Percentiles rank a stretch among this genome's conserved stretches.
Conservation (phyloP, 2,329 filamentous ascomycete genomes). For the Davidsoniella eucalypti region DNA sequence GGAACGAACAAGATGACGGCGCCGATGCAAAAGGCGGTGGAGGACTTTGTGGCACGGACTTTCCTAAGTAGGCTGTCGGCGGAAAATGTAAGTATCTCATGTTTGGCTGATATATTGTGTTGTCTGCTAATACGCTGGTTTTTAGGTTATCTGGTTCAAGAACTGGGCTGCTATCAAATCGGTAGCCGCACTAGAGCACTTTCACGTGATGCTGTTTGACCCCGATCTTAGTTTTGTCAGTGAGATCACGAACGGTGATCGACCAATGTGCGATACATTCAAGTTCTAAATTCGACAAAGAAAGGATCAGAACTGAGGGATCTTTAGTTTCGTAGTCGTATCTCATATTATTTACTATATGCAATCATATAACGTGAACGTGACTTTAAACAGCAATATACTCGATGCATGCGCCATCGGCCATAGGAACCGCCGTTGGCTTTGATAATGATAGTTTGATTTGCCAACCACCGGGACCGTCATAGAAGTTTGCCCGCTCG, state of each 20-base stretch:
- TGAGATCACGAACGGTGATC: slow-evolving; percentile 57
- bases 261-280: slow-evolving; percentile 40
- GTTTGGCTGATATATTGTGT: not conserved
- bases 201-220: slow-evolving; percentile 81
- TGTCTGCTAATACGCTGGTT: not conserved
- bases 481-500: not conserved
- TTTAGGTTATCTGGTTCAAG: slow-evolving; percentile 30
- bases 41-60: slow-evolving; percentile 49
- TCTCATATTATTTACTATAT: no score
- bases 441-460: slow-evolving; percentile 51
- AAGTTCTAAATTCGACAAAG: not conserved
- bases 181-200: slow-evolving; percentile 76
- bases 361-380: no score
- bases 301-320: no score
- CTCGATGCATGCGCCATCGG: slow-evolving; percentile 55
- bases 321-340: no score
- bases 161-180: slow-evolving; percentile 81
- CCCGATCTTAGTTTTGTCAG: slow-evolving; percentile 54
- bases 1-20: slow-evolving; percentile 50
- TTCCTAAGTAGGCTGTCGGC: slow-evolving; percentile 41
- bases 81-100: slow-evolving; percentile 31
- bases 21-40: slow-evolving; percentile 45
- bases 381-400: slow-evolving; percentile 1
- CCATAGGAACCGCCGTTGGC: slow-evolving; percentile 55
- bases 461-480: slow-evolving; percentile 24